Base-by-base conservation (phyloP, 31 red algal species). In the Endocladia muricata region DNA sequence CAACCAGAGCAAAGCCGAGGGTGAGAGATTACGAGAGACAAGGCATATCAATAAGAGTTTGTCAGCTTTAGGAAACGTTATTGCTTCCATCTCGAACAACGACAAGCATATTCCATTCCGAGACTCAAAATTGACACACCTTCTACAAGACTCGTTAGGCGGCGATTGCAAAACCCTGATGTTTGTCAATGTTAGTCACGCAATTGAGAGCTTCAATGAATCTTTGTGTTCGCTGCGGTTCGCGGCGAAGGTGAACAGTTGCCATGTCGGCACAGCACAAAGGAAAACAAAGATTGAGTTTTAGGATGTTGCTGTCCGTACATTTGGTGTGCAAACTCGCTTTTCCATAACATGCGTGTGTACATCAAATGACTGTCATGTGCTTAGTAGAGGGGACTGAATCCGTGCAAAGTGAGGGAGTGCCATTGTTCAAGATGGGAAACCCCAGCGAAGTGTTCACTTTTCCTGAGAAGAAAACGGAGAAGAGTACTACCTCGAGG, bases 81-180 rank as follows among this genome's bases (percentile, higher is more conserved):
- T 99, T 64, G 80, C 90, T 25, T 78, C 93, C 2, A 61, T 99
- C 33, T 65, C 89, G 1, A 89, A 83, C 48, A 83, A 88, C 15
- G 84, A 85, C 4, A 76, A 67, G 36, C 92, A 96, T 76, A 74
- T 99, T 55, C 97, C 97, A 3, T 99, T 83, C 82, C 88, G 97
- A 41, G 96, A 95, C 70, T 95, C 92, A 36, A 99, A 99, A 71
- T 86, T 99, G 37, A 99, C 97, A 1, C 82, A 84, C 55, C 49
- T 99, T 8, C 78, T 99, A 37, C 93, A 96, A 71, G 90, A 95
- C 58, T 95, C 97, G 1, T 72, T 99, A 3, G 93, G 97, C 22
- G 97, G 93, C 6, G 90, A 96, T 76, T 86, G 84, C 37, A 99
- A 99, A 79, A 95, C 97, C n/a, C 97, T 99, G 26, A 99, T 99